Base-by-base conservation (phyloP, 2,329 filamentous ascomycete genomes). In the Trichophyton schoenleinii region DNA sequence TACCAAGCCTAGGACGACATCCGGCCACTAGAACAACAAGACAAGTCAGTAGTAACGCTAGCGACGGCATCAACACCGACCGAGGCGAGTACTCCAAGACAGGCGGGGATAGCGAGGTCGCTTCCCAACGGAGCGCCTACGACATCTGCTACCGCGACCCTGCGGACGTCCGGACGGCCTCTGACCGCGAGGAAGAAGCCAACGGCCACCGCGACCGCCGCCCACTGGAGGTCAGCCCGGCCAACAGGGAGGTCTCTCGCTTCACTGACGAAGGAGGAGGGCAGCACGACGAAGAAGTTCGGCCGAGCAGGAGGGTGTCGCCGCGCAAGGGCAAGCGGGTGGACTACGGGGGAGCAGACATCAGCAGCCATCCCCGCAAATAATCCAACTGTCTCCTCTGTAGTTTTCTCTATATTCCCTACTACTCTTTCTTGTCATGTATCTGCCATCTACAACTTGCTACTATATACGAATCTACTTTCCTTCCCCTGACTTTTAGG, bases 71-170 rank as follows among this genome's bases (percentile, higher is more conserved):
- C 38, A 82, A 87, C 62, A 84, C 87, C 0, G 78, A 82, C 38
- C 74, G 81, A 1, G 83, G 80, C 60, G 88, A 95, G 70, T 83
- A 86, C 73, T 83, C 83, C 62, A 83, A 86, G 69, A 84, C 83
- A 58, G 87, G 83, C 2, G 83, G 82, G 0, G 88, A 85, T 66
- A 76, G 85, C 53, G 79, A 82, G 11, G 80, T 85, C 0, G 78
- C 80, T 0, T 76, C 79, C 34, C 76, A 81, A 61, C 78, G 85
- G 48, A 80, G 85, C 0, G 86, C 90, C 0, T 95, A 88, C 73
- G 80, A 89, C 70, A 83, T 85, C 0, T 73, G 78, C 61, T 83
- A 82, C 70, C 91, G 87, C 28, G 75, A 79, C 20, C 89, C 89
- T 0, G 85, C 90, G 69, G 69, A 73, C 22, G 82, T 84, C 42